These are phyloP conservation scores for Erodium trifolium DNA, from an alignment of 441 rosid species.

Conservation along the genomic window DNA sequence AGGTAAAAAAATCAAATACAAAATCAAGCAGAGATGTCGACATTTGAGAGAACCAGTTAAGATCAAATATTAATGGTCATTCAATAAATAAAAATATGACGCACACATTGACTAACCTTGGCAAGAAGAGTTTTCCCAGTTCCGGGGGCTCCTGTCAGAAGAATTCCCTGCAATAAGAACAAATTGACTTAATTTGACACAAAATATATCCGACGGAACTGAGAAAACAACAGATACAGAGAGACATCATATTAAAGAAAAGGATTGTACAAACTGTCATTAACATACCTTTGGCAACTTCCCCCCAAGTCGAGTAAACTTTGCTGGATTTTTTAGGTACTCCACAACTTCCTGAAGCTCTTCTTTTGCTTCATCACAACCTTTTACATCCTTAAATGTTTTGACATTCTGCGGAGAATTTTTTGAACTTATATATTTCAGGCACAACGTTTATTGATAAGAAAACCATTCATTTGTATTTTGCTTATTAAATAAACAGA, in stretches of 20 bases:
- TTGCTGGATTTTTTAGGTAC: conserved; percentile 85
- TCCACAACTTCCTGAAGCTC: conserved; percentile 99
- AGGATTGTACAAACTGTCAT: conserved; percentile 10
- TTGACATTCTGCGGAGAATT: conserved; percentile 68
- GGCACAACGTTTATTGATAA: conserved; percentile 11
- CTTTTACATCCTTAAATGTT: conserved; percentile 98
- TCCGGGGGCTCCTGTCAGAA: conserved; percentile 98
- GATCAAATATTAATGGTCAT: not conserved
- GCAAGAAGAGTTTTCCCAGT: conserved; percentile 97
- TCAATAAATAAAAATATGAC: not conserved
- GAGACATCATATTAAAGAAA: not conserved
- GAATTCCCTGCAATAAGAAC: conserved; percentile 75
- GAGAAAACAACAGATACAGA: not conserved
- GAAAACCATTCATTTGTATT: conserved; percentile 6
- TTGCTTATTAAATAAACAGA: conserved; percentile 4
- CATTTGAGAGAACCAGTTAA: too few species aligned
- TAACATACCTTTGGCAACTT: conserved; percentile 87
- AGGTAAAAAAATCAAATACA: not conserved
- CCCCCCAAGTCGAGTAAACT: conserved; percentile 97
- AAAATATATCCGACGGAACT: too few species aligned
- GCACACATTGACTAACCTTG: conserved; percentile 49
- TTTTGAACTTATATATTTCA: too few species aligned
- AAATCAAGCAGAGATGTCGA: too few species aligned
- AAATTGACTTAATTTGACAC: too few species aligned
- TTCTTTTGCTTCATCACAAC: conserved; percentile 99